Base-by-base conservation (phyloP, 805 yeast species). In the Grigorovia humatica region DNA sequence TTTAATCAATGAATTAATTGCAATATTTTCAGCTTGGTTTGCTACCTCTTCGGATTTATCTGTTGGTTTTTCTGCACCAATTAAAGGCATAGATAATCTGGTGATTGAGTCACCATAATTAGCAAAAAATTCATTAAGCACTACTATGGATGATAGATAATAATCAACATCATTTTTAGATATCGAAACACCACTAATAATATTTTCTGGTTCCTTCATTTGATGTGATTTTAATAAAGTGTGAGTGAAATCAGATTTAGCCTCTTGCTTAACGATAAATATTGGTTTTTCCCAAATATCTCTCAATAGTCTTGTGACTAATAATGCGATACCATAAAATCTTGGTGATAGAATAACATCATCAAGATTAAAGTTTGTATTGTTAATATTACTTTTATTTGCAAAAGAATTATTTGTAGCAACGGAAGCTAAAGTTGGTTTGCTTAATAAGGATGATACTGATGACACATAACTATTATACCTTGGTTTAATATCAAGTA, bases 331-430 rank as follows among this genome's bases (percentile, higher is more conserved):
- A 47, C 96, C 98, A 65, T 88, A 90, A 60, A 90, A 89, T 58
- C 96, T 74, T 59, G 96, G 95, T 68, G 96, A 87, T 54, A 93
- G 75, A 32, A 86, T 80, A n/a, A 91, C 96, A 64, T 82, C 83
- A 56, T 83, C 86, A 48, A 83, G 74, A 41, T 78, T 63, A 43
- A 61, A 66, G 19, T 56, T 52, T 9, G 56, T 52, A 9, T 58
- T 17, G 49, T 9, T 35, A 15, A 13, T 43, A 18, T 38, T 35
- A 23, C 13, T 15, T 2, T 47, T 20, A 4, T 20, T 29, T 7
- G 42, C n/a, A 15, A 38, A 38, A 3, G 42, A 12, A 11, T 44
- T 19, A 23, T 49, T 54, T 43, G 45, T 51, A 1, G 57, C 20
- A 7, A 66, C 55, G 11, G 58, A 51, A n/a, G 54, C 49, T 15